Evolutionary conservation across 768 basidiomycete species (phyloP), one percentile per base, ranked within the genome.

Genomic region (Lyophyllum decastes): DNA sequence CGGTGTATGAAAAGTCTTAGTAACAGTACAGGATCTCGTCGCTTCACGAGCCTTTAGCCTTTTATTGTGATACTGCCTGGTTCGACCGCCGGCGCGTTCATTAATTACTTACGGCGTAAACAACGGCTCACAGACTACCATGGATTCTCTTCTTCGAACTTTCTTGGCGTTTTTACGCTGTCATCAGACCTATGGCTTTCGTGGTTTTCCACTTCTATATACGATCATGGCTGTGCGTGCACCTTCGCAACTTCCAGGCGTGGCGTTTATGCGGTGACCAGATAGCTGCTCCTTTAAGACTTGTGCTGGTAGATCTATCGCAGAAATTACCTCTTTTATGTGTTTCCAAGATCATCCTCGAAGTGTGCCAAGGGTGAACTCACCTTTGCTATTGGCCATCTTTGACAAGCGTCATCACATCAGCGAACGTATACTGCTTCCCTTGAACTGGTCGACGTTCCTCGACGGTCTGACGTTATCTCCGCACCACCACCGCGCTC

Each of bases 221-320:
- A 26, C 24, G 12, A 48, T 10, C 46, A 48, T 27, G 21, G 46
- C 46, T 48, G 46, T 26, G 46, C 46, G 1, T 14, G 10, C 16
- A 17, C 25, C 25, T 26, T 50, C 30, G 25, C n/a, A 30, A 49
- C 27, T 25, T n/a, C 22, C 47, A 14, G 35, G 41, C 43, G 66
- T 68, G 69, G 69, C 58, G 69, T 68, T 70, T 70, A 52, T 64
- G 68, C 68, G 69, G 69, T 50, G 53, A 38, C 55, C 5, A 5
- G 7, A 2, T 11, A 30, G 14, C 9, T 12, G 30, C 30, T 35
- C n/a, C 30, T 24, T 35, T n/a, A 16, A 25, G 50, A 52, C 4
- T 48, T n/a, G 12, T 46, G 16, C 27, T 17, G 1, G 50, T n/a
- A 27, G 24, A 48, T 48, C 25, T 48, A 45, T 38, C 35, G 35